These are phyloP conservation scores for Earliella scabrosa DNA, from an alignment of 1,284 basidiomycete species.

Conservation along the genomic window DNA sequence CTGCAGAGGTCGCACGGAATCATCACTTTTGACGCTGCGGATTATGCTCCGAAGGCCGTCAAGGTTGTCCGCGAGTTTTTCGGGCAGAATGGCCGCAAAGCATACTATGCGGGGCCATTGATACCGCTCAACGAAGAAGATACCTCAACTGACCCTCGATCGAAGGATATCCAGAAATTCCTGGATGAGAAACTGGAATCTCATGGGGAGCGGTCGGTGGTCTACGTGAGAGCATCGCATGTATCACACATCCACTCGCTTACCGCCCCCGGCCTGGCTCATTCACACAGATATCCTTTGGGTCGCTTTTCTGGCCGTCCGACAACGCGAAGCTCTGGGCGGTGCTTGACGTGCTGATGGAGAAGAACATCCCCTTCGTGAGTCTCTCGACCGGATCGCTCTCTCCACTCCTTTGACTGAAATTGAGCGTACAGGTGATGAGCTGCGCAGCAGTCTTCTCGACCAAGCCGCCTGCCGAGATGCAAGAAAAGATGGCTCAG, in stretches of 20 bases:
- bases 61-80: slow-evolving; percentile 12
- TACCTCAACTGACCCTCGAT: background rate
- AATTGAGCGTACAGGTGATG: background rate
- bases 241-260: too few species aligned
- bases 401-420: too few species aligned
- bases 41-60: slow-evolving; percentile 16
- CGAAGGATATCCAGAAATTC: slow-evolving; percentile 17
- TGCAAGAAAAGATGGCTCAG: slow-evolving; percentile 12
- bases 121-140: slow-evolving; percentile 3
- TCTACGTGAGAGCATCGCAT: slow-evolving; percentile 22
- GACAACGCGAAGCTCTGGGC: slow-evolving; percentile 16
- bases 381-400: background rate
- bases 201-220: slow-evolving; percentile 20
- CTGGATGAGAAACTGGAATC: slow-evolving; percentile 13
- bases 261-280: too few species aligned
- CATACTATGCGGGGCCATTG: slow-evolving; percentile 20
- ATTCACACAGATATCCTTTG: slow-evolving; percentile 24
- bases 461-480: slow-evolving; percentile 1
- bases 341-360: slow-evolving; percentile 19
- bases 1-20: slow-evolving; percentile 18
- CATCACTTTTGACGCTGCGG: slow-evolving; percentile 21
- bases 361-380: slow-evolving; percentile 23
- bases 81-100: slow-evolving; percentile 8
- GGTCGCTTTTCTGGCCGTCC: slow-evolving; percentile 21
- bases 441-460: slow-evolving; percentile 11